Conservation (phyloP, 2,329 filamentous ascomycete genomes). For the Dendryphion nanum region DNA sequence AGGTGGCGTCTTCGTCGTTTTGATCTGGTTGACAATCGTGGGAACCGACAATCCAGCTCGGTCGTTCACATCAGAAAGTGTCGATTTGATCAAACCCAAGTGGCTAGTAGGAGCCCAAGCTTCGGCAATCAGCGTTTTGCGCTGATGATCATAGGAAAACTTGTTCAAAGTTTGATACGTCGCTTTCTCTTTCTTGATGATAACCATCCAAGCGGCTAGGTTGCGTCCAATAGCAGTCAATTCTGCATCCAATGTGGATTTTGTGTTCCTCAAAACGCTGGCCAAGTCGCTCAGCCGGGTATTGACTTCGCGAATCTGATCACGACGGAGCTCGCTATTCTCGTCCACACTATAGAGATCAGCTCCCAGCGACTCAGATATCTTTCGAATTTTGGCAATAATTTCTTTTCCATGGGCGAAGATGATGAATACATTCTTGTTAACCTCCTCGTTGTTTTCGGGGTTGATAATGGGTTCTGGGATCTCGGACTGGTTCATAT, state of each 20-base stretch:
- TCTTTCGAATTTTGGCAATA: conserved; percentile 97
- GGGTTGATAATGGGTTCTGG: conserved; percentile 90
- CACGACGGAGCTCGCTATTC: conserved; percentile 89
- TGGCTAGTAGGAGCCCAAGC: conserved; percentile 96
- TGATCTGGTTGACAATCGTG: conserved; percentile 97
- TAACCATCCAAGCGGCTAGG: conserved; percentile 93
- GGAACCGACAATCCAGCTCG: conserved; percentile 93
- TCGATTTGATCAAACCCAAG: conserved; percentile 83
- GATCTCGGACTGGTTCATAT: conserved; percentile 99
- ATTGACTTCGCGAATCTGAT: conserved; percentile 98
- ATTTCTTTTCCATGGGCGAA: conserved; percentile 99
- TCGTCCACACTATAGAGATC: conserved; percentile 97
- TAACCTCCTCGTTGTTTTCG: conserved; percentile 82
- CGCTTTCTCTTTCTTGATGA: conserved; percentile 97
- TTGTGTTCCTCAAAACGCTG: conserved; percentile 92
- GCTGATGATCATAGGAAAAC: conserved; percentile 93
- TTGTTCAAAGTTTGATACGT: conserved; percentile 94
- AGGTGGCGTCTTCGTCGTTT: conserved; percentile 93
- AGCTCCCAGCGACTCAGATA: conserved; percentile 94
- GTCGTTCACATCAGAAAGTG: conserved; percentile 94
- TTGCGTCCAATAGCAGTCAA: conserved; percentile 90
- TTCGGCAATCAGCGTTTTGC: conserved; percentile 95
- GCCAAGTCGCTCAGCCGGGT: conserved; percentile 85
- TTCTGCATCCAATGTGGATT: conserved; percentile 89
- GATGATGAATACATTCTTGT: conserved; percentile 99